Percentiles rank a stretch among this genome's conserved stretches.
Conservation (phyloP, 2,329 filamentous ascomycete species). For the Amphichorda felina region DNA sequence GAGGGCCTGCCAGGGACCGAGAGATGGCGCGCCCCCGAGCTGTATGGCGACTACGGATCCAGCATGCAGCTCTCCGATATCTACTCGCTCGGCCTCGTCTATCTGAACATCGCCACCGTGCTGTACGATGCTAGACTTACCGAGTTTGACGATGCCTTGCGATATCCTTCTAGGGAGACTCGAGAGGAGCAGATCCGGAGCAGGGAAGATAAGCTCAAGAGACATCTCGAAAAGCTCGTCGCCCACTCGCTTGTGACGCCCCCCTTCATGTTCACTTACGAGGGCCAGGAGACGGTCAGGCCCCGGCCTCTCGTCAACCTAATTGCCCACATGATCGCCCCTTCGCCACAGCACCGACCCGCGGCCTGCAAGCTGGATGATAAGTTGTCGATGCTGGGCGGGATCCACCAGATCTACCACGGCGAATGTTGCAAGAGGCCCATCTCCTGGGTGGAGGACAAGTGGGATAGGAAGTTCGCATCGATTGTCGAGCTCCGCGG, state of each 20-base stretch:
- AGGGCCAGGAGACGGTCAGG: no score
- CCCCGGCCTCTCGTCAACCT: no score
- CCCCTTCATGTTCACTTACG: no score
- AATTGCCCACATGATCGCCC: no score
- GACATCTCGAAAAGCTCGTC: no score
- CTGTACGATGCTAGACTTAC: constrained; percentile 25
- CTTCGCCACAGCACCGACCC: no score
- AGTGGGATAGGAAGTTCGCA: constrained; percentile 22
- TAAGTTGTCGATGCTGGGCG: constrained; percentile 30
- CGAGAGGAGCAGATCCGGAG: no score
- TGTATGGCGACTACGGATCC: constrained; percentile 20
- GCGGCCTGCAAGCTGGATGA: no score
- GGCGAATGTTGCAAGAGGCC: constrained; percentile 29
- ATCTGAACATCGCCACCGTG: constrained; percentile 29
- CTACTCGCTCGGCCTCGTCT: constrained; percentile 34
- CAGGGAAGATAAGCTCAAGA: no score
- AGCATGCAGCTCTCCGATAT: constrained; percentile 36
- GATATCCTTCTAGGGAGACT: constrained; percentile 12
- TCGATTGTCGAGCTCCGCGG: constrained; percentile 14
- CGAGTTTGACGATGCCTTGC: constrained; percentile 26
- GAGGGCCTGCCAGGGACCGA: constrained; percentile 26
- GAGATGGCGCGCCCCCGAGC: constrained; percentile 33
- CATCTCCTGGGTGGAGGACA: constrained; percentile 20
- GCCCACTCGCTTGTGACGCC: no score
- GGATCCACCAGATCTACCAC: constrained; percentile 35